Conservation (phyloP, 768 basidiomycete genomes). For the Tricholoma saponaceum region DNA sequence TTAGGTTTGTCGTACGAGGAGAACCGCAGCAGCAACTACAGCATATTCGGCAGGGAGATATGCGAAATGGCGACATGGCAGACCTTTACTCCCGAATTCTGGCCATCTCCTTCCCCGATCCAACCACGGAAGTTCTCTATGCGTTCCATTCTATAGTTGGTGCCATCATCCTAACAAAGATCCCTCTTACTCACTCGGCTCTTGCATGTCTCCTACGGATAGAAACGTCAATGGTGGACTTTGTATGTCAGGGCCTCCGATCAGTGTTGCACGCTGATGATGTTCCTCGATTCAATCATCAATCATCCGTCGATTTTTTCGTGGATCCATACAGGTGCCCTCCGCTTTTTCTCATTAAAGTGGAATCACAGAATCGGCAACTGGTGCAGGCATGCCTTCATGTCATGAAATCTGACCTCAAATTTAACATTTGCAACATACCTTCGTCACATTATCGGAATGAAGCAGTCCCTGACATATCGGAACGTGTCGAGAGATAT, state of each 20-base stretch:
- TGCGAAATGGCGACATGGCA: conserved; percentile 8
- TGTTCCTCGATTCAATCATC: conserved; percentile 17
- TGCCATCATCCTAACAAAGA: conserved; percentile 17
- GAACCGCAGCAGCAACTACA: neutral
- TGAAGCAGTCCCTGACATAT: neutral
- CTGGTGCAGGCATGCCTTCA: conserved; percentile 12
- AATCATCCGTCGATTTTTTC: conserved; percentile 25
- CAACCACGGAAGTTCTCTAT: conserved; percentile 3
- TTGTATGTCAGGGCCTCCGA: conserved; percentile 13
- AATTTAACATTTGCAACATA: neutral
- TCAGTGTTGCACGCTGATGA: conserved; percentile 15
- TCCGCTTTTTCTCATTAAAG: conserved; percentile 13
- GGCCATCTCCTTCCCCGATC: conserved; percentile 10
- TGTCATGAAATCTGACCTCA: neutral
- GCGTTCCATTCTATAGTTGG: conserved; percentile 16
- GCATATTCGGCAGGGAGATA: neutral
- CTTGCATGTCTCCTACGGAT: neutral
- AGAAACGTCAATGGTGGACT: conserved; percentile 11
- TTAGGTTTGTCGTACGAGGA: neutral
- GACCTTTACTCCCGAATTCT: conserved; percentile 17
- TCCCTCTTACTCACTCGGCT: conserved; percentile 12
- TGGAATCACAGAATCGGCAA: conserved; percentile 9
- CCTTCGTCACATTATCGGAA: neutral
- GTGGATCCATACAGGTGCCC: conserved; percentile 10
- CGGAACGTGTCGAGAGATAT: neutral